Evolutionary conservation across 169 alveolate genomes (phyloP).

Genomic region (Plasmodium reichenowi): DNA sequence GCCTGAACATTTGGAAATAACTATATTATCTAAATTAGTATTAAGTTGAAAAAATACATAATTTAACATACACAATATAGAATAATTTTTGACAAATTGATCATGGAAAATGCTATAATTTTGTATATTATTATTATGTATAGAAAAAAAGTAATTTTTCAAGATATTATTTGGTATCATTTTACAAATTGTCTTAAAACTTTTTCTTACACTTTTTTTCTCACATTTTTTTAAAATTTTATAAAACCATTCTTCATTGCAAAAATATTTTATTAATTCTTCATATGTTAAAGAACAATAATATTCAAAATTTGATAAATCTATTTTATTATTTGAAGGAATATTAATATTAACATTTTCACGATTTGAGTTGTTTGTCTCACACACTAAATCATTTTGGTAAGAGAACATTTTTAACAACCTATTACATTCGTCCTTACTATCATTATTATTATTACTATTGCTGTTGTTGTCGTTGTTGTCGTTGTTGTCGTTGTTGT

Average conservation of each 20-base stretch:
- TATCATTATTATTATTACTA: not conserved
- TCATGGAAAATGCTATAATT: slow-evolving; percentile 32
- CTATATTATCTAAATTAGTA: slow-evolving; percentile 35
- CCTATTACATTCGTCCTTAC: not conserved
- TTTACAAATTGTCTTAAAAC: slow-evolving; percentile 54
- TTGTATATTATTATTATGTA: slow-evolving; percentile 27
- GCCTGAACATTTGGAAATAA: slow-evolving; percentile 57
- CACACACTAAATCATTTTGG: not conserved
- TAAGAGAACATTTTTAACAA: not conserved
- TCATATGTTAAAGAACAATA: slow-evolving; percentile 21
- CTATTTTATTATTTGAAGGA: not conserved
- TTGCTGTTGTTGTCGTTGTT: not conserved
- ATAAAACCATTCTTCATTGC: slow-evolving; percentile 39
- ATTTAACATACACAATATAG: slow-evolving; percentile 69
- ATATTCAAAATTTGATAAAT: too few relatives aligned
- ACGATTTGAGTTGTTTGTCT: not conserved
- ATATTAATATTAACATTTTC: not conserved
- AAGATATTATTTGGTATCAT: slow-evolving; percentile 54
- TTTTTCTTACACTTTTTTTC: slow-evolving; percentile 25
- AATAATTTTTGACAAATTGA: slow-evolving; percentile 46
- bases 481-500: not conserved
- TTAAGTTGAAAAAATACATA: slow-evolving; percentile 36
- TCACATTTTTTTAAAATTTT: slow-evolving; percentile 26
- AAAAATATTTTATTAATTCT: slow-evolving; percentile 43
- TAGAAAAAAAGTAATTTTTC: slow-evolving; percentile 57